Evolutionary conservation across 148 eudicot species (phyloP).

Genomic region (Cornus controversa): DNA sequence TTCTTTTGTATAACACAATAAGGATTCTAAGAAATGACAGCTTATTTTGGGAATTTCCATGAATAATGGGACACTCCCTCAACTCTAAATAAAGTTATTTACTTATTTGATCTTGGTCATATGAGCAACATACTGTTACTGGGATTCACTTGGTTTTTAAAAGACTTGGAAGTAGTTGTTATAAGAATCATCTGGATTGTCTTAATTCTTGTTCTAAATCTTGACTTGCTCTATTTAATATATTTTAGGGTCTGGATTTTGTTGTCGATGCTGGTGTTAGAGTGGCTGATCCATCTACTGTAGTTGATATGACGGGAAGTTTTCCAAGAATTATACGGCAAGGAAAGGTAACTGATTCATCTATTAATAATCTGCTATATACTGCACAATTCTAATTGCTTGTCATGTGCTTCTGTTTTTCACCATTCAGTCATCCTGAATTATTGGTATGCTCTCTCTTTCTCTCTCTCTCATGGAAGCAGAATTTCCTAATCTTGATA

Average conservation of each 20-base stretch:
- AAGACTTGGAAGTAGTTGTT: background rate
- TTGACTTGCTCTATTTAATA: conserved; percentile 1
- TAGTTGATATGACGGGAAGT: conserved; percentile 81
- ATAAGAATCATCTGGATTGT: background rate
- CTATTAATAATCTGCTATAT: background rate
- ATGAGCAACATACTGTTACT: background rate
- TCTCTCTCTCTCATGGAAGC: too few relatives aligned
- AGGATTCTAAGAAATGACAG: conserved; percentile 1
- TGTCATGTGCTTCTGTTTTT: background rate
- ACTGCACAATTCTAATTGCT: background rate
- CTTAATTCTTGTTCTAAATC: background rate
- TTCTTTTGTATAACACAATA: background rate
- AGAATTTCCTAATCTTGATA: background rate
- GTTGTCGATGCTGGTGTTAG: conserved; percentile 86
- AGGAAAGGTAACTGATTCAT: conserved; percentile 60
- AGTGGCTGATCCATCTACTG: conserved; percentile 90
- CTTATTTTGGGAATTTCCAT: background rate
- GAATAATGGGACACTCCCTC: background rate
- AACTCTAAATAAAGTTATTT: background rate
- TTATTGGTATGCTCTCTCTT: background rate
- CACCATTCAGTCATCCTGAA: background rate
- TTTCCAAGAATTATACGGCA: conserved; percentile 57
- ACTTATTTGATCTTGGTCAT: background rate
- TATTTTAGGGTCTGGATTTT: conserved; percentile 79
- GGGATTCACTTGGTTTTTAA: background rate